phyloP scores from a whole-genome alignment of 352 stramenopile species.

The Pythium coloratum region DNA sequence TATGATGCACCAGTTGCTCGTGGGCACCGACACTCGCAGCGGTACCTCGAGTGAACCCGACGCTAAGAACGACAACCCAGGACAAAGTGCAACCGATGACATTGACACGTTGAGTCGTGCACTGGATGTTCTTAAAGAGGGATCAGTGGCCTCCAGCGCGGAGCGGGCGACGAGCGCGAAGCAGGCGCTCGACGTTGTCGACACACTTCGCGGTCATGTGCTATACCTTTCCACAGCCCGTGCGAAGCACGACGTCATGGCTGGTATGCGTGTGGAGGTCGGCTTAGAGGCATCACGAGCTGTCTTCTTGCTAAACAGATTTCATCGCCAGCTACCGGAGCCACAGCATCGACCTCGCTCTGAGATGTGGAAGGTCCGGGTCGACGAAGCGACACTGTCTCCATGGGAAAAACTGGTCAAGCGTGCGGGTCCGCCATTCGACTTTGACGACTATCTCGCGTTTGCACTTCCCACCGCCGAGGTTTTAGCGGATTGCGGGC shows the following conservation, averaged over 20 bases:
- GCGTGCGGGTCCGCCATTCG: neutral
- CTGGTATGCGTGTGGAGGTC: neutral
- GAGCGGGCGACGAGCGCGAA: neutral
- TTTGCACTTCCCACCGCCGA: conserved; percentile 6
- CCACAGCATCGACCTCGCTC: too few species aligned
- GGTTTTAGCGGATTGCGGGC: neutral
- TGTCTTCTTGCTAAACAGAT: conserved; percentile 9
- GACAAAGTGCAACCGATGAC: neutral
- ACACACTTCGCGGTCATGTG: conserved; percentile 1
- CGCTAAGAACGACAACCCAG: neutral
- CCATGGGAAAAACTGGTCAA: conserved; percentile 5
- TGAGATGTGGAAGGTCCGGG: neutral
- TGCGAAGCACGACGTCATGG: neutral
- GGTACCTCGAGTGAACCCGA: neutral
- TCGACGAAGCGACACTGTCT: neutral
- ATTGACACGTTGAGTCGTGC: conserved; percentile 3
- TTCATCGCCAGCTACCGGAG: conserved; percentile 10
- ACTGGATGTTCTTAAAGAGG: conserved; percentile 5
- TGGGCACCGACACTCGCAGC: neutral
- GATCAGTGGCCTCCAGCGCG: neutral
- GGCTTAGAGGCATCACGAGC: conserved; percentile 5
- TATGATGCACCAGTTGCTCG: conserved; percentile 6
- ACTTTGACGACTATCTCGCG: conserved; percentile 15
- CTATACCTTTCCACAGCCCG: neutral
- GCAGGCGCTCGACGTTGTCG: conserved; percentile 2